Base-by-base conservation (phyloP, 768 basidiomycete genomes). In the Auricularia sp. region DNA sequence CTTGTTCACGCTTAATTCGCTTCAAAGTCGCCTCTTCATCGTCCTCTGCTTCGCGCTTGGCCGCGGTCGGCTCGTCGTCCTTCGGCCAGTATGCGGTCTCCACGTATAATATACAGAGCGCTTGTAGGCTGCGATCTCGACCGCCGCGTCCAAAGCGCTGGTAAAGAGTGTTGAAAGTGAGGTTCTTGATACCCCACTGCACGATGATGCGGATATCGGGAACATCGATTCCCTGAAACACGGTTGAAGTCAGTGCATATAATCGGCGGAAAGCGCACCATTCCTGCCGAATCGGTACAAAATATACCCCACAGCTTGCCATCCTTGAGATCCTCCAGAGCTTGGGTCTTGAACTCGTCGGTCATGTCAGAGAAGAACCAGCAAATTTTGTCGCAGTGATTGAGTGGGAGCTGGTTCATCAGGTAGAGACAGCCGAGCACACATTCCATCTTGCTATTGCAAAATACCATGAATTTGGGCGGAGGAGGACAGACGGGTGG, bases 201-300 rank as follows among this genome's bases (percentile, higher is more conserved):
- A 79, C 71, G 33, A 78, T 72, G 23, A 78, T 61, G 6, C 64
- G 39, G 4, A 79, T 72, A 63, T 73, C 71, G 2, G 74, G 65
- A 2, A 79, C 16, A 54, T 79, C 74, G 56, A 79, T 69, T 5
- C 77, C 76, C 78, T 78, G n/a, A 29, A 29, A 61, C 36, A 47
- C 33, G 33, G 33, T 59, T 65, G 34, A 61, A 35, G 43, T 21
- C 12, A 64, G 11, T 6, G 21, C 47, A 51, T 21, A 51, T 51
- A 51, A 6, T 16, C 33, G 53, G 29, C 39, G 7, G 8, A 12
- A 39, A 34, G 70, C 71, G 61, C 64, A 77, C 74, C 76, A 78
- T 74, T 36, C 77, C 75, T 64, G 75, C 77, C 21, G 74, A 69
- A 47, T 74, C 74, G 0, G 72, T 77, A 3, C 53, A 69, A 51